phyloP scores from a whole-genome alignment of 495 filamentous ascomycete genomes.

The Bryoglossum gracile region DNA sequence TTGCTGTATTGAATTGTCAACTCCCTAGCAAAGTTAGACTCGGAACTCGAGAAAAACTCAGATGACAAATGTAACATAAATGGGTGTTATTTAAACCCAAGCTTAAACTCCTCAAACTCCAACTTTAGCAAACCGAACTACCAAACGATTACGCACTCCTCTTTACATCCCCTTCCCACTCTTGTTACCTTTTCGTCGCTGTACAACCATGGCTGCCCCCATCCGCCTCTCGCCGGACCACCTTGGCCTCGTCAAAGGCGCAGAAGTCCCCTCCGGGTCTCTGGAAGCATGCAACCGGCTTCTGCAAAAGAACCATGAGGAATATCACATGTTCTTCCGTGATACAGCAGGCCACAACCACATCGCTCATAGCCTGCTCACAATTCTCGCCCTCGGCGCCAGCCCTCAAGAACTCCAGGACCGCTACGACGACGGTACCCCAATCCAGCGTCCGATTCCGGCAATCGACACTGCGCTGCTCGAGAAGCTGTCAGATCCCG shows the following conservation, averaged over 20 bases:
- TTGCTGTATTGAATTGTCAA: too few species aligned
- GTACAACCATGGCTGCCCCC: too few species aligned
- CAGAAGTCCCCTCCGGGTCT: background rate
- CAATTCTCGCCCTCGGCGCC: slow-evolving; percentile 27
- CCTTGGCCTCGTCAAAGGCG: background rate
- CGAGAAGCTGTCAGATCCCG: background rate
- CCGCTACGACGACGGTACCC: slow-evolving; percentile 25
- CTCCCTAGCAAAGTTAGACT: too few species aligned
- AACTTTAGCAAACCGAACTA: too few species aligned
- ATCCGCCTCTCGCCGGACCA: slow-evolving; percentile 17
- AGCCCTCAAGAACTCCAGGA: slow-evolving; percentile 22
- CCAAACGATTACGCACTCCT: too few species aligned
- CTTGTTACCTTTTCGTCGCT: too few species aligned
- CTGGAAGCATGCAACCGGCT: slow-evolving; percentile 40
- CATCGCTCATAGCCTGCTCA: slow-evolving; percentile 31
- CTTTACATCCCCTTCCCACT: too few species aligned
- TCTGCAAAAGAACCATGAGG: slow-evolving; percentile 55
- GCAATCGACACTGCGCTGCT: slow-evolving; percentile 22
- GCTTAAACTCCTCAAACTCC: too few species aligned
- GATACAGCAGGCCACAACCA: slow-evolving; percentile 27
- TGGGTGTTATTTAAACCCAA: too few species aligned
- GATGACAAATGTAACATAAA: too few species aligned
- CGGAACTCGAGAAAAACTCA: too few species aligned
- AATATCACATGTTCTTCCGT: slow-evolving; percentile 27
- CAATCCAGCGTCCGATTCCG: slow-evolving; percentile 26